Base-by-base conservation (phyloP, 2,329 filamentous ascomycete genomes). In the Aspergillus neoniger region DNA sequence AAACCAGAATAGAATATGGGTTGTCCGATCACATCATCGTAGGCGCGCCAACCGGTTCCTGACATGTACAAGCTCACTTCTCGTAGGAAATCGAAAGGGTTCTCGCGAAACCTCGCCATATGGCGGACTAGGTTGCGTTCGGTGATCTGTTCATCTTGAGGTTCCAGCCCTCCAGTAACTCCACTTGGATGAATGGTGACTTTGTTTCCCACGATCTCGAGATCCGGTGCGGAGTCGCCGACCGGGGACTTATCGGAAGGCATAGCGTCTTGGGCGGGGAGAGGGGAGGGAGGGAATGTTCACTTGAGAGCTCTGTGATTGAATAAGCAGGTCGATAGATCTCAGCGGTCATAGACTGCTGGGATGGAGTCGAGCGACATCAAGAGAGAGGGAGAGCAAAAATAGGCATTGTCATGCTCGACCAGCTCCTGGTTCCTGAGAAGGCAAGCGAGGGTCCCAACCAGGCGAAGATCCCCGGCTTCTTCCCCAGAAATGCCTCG, bases 1-100 rank as follows among this genome's bases (percentile, higher is more conserved):
- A 96, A 99, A 25, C 95, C 95, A 0, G 88, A 80, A 76, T 97
- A 99, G 80, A 94, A 98, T 65, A 97, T 89, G 9, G 92, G 92
- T 74, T 96, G 93, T 21, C 95, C 95, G 69, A 98, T 89, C 64
- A 93, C 85, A 63, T 90, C 82, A 72, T 98, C 92, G 80, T 99
- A 99, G 62, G 91, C 91, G 63, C 95, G 91, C 95, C 95, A 99
- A 74, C 93, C 94, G 54, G 91, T 90, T 57, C 95, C 95, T 12
- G 92, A 94, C 65, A 98, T 90, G 77, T 98, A 93, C 36, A 96
- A 83, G 50, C 91, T 95, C 36, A 99, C 89, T 80, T 99, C 95
- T 67, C 92, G 91, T 30, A 98, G 86, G 75, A 98, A 98, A 65
- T 92, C 84, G 65, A 89, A 79, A 1, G 87, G 87, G 57, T 85